These are phyloP conservation scores for Fraxinus dipetala DNA, from an alignment of 305 asterid genomes.

Conservation along the genomic window DNA sequence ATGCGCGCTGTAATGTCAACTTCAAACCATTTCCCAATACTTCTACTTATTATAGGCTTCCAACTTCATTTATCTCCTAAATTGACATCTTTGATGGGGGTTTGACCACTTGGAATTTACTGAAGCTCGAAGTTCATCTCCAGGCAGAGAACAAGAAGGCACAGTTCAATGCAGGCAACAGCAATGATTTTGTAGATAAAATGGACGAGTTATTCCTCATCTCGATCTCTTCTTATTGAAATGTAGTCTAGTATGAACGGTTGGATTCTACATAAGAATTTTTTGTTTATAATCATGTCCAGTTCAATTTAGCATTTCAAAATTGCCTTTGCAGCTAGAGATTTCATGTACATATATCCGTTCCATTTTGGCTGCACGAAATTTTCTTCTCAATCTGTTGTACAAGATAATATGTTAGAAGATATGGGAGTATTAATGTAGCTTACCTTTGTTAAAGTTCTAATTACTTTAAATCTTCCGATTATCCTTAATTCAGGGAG, in stretches of 20 bases:
- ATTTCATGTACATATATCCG: background rate
- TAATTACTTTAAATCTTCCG: background rate
- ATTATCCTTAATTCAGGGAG: background rate
- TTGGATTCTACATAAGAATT: background rate
- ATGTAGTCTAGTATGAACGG: background rate
- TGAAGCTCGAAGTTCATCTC: background rate
- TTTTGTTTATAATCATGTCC: background rate
- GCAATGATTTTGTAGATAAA: background rate
- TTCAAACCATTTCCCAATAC: background rate
- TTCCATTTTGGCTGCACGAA: background rate
- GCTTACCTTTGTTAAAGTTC: background rate
- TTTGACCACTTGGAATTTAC: background rate
- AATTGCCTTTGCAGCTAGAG: background rate
- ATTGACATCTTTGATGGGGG: background rate
- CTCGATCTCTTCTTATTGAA: background rate
- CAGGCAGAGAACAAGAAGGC: background rate
- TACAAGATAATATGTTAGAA: background rate
- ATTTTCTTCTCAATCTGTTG: background rate
- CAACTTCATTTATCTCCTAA: background rate
- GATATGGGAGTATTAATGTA: background rate
- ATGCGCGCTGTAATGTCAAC: background rate
- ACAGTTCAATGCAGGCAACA: background rate
- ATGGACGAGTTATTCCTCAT: no score
- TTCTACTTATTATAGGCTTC: background rate
- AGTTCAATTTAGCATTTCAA: background rate